Evolutionary conservation across 202 grass and related monocot genomes (phyloP).

Genomic region (Carex sylvatica): DNA sequence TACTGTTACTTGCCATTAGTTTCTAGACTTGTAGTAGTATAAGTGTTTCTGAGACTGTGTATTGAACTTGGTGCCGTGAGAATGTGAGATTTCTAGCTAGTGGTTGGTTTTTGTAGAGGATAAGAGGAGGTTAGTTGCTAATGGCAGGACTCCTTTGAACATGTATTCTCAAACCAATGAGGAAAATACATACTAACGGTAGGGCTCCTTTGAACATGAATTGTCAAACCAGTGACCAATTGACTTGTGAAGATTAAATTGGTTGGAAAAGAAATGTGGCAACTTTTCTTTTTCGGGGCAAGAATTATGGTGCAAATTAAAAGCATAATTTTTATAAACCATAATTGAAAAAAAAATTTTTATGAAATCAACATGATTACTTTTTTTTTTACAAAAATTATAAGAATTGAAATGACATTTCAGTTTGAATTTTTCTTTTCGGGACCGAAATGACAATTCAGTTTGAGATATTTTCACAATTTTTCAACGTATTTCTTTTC

Average conservation of each 20-base stretch:
- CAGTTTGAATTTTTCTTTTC: too few relatives aligned
- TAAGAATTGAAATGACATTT: too few relatives aligned
- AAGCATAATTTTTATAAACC: too few relatives aligned
- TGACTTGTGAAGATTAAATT: too few relatives aligned
- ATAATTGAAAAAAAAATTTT: neutral
- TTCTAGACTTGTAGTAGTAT: too few relatives aligned
- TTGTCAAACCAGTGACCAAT: neutral
- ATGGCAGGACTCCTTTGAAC: neutral
- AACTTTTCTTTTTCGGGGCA: neutral
- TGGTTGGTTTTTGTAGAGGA: neutral
- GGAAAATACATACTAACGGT: neutral
- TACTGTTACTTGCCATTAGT: too few relatives aligned
- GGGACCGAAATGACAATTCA: too few relatives aligned
- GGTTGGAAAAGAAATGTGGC: neutral
- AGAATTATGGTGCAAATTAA: slow-evolving; percentile 21
- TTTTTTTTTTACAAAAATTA: too few relatives aligned
- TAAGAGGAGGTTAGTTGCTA: neutral
- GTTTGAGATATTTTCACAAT: too few relatives aligned
- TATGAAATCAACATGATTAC: neutral
- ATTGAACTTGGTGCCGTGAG: neutral
- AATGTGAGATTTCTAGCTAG: neutral
- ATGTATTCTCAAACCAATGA: neutral
- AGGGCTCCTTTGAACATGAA: neutral
- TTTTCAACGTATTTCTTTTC: too few relatives aligned
- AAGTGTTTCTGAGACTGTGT: neutral